These are phyloP conservation scores for Tetrapyrgos nigripes DNA, from an alignment of 1,284 basidiomycete species.

Conservation along the genomic window DNA sequence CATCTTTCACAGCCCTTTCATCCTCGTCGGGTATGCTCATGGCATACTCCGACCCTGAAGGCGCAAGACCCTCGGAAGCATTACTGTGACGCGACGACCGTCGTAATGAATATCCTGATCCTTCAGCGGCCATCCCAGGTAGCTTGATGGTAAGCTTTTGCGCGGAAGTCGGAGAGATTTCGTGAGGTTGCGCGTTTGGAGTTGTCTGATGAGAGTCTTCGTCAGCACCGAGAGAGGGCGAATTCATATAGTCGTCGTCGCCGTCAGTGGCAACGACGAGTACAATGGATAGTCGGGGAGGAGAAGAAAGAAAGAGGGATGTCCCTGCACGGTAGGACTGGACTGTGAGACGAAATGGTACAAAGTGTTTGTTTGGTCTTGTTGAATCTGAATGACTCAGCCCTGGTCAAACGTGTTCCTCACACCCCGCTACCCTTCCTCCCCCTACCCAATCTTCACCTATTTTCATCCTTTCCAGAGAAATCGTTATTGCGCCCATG, in stretches of 20 bases:
- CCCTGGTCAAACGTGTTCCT: background rate
- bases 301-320: background rate
- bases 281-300: background rate
- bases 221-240: background rate
- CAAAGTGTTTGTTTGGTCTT: background rate
- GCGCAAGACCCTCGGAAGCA: conserved; percentile 10
- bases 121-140: background rate
- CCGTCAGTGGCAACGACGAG: background rate
- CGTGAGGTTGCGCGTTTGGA: background rate
- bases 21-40: conserved; percentile 44
- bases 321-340: background rate
- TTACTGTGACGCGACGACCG: conserved; percentile 11
- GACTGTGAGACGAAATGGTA: background rate
- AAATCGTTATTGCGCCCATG: background rate
- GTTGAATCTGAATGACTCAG: background rate
- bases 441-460: background rate
- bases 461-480: background rate
- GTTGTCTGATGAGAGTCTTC: background rate
- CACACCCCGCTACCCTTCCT: background rate
- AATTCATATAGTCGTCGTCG: conserved; percentile 9
- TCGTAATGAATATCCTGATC: conserved; percentile 1
- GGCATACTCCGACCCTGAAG: conserved; percentile 75
- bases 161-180: background rate
- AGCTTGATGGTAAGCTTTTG: conserved; percentile 12
- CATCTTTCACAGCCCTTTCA: conserved; percentile 36